Percentiles rank a stretch among this genome's conserved stretches.
phyloP scores from a whole-genome alignment of 2,329 filamentous ascomycete genomes.

The Cladosporium sp. region DNA sequence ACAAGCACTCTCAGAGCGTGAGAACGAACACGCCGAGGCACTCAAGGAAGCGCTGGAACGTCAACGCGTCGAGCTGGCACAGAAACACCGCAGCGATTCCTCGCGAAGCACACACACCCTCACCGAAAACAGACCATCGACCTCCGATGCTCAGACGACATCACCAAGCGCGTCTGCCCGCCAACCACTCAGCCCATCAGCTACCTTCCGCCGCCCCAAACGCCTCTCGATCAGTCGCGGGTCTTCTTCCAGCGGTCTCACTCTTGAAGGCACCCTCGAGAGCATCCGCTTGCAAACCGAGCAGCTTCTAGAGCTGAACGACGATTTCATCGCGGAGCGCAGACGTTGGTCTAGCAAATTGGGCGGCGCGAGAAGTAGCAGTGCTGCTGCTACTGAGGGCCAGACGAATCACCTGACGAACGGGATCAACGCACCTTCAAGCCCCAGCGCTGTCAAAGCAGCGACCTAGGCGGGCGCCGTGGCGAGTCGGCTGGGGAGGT shows the following conservation, averaged over 20 bases:
- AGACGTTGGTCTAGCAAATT: conserved; percentile 22
- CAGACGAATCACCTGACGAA: neutral
- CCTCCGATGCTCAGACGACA: neutral
- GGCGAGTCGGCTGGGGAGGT: neutral
- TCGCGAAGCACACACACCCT: neutral
- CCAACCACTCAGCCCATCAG: neutral
- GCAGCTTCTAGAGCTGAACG: conserved; percentile 32
- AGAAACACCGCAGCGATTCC: neutral
- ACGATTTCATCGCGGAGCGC: conserved; percentile 31
- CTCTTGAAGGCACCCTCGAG: conserved; percentile 31
- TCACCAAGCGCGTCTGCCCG: conserved; percentile 9
- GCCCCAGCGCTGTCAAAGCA: neutral
- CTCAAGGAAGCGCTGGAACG: conserved; percentile 3
- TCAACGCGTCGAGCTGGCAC: neutral
- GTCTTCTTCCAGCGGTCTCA: conserved; percentile 14
- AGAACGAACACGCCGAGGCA: neutral
- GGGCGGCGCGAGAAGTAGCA: neutral
- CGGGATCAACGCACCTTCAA: neutral
- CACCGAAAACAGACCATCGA: neutral
- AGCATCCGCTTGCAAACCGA: conserved; percentile 31
- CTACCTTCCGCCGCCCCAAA: neutral
- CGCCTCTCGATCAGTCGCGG: neutral
- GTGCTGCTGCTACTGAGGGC: neutral
- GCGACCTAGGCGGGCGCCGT: neutral
- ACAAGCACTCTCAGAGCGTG: conserved; percentile 6